Conservation (phyloP, 345 rosid species). For the Diplotaxis tenuifolia region DNA sequence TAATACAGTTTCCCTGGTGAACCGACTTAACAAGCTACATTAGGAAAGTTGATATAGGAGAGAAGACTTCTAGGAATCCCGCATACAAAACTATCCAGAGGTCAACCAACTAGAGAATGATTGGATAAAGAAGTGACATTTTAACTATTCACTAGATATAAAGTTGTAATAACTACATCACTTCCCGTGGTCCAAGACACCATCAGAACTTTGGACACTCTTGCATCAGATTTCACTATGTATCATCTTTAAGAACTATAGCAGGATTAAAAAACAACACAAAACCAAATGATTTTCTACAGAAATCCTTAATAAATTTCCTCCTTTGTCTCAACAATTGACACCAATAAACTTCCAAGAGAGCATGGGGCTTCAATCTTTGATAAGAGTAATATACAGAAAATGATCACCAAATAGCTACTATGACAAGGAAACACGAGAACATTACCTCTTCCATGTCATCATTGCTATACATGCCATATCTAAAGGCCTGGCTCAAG, state of each 20-base stretch:
- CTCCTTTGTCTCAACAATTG: constrained; percentile 1
- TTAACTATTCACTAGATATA: constrained; percentile 7
- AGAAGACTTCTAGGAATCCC: not conserved
- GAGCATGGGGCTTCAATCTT: not conserved
- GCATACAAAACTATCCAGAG: constrained; percentile 10
- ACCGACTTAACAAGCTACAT: constrained; percentile 12
- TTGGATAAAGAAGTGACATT: constrained; percentile 2
- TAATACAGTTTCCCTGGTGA: not conserved
- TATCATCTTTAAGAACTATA: not conserved
- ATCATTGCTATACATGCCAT: constrained; percentile 78
- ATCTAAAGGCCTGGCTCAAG: constrained; percentile 87
- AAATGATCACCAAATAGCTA: constrained; percentile 3
- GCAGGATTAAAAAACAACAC: not conserved
- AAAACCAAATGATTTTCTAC: not conserved
- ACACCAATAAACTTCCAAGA: not conserved
- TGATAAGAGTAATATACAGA: not conserved
- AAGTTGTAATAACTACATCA: constrained; percentile 2
- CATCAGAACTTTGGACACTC: not conserved
- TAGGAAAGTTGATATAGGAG: constrained; percentile 14
- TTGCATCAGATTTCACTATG: constrained; percentile 8
- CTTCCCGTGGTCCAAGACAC: not conserved
- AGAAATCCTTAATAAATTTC: not conserved
- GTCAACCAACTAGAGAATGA: constrained; percentile 9
- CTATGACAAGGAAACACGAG: constrained; percentile 18
- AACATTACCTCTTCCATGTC: constrained; percentile 72